Conservation (phyloP, 805 yeast species). For the Candida taoyuanica region DNA sequence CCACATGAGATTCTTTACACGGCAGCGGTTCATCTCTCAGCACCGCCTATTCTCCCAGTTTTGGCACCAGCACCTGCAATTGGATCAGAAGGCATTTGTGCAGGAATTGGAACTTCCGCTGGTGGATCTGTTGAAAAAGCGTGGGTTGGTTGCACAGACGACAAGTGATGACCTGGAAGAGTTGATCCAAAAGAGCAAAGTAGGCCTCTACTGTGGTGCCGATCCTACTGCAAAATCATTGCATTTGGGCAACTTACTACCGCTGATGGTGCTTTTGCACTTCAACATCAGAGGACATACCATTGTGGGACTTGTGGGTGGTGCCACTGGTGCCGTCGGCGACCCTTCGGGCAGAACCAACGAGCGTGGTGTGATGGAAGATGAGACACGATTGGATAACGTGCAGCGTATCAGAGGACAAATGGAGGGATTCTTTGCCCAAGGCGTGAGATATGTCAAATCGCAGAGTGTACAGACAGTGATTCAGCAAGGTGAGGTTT, state of each 20-base stretch:
- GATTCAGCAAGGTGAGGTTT: conserved; percentile 37
- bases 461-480: conserved; percentile 24
- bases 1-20: too few relatives aligned
- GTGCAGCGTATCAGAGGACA: conserved; percentile 57
- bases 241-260: conserved; percentile 87
- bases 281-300: conserved; percentile 81
- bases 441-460: conserved; percentile 59
- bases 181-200: conserved; percentile 28
- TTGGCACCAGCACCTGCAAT: conserved; percentile 17
- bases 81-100: conserved; percentile 20
- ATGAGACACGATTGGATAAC: conserved; percentile 48
- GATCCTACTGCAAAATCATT: conserved; percentile 91
- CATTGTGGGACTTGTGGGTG: conserved; percentile 82
- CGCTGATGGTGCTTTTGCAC: conserved; percentile 79
- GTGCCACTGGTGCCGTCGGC: conserved; percentile 94
- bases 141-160: conserved; percentile 43
- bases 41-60: conserved; percentile 6
- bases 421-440: conserved; percentile 51
- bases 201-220: conserved; percentile 86
- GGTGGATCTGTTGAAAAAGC: conserved; percentile 35
- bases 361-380: conserved; percentile 63
- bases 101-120: conserved; percentile 36
- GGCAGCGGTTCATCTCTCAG: too few relatives aligned
- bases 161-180: conserved; percentile 33
- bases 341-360: conserved; percentile 91